Conservation (phyloP, 345 rosid species). For the Corchorus capsularis region DNA sequence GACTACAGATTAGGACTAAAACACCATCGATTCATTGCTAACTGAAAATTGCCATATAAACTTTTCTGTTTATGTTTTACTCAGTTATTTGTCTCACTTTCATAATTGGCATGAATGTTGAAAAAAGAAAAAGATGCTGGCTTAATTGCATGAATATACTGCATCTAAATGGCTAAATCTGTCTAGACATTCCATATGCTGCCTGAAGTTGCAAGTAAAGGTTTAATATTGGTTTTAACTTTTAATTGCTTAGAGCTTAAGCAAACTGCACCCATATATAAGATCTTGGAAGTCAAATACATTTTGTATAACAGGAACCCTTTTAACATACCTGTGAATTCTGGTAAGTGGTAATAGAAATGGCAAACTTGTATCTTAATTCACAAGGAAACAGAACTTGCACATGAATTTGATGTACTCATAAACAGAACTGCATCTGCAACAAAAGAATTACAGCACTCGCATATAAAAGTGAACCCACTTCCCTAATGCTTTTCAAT, state of each 20-base stretch:
- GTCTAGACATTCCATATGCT: not conserved
- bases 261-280: not conserved
- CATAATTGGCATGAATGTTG: not conserved
- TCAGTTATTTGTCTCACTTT: too few species aligned
- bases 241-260: not conserved
- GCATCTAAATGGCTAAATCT: not conserved
- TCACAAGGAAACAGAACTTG: not conserved
- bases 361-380: not conserved
- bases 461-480: not conserved
- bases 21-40: not conserved
- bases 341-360: not conserved
- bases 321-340: not conserved
- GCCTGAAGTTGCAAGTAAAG: constrained; percentile 8
- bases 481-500: not conserved
- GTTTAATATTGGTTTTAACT: not conserved
- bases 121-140: not conserved
- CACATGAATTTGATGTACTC: not conserved
- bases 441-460: not conserved
- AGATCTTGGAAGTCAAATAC: not conserved
- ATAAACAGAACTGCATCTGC: constrained; percentile 1
- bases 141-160: not conserved
- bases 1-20: not conserved
- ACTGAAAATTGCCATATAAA: not conserved
- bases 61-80: not conserved
- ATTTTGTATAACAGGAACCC: not conserved